Evolutionary conservation across 176 grass and related monocot species (phyloP).

Genomic region (Carex scoparia): DNA sequence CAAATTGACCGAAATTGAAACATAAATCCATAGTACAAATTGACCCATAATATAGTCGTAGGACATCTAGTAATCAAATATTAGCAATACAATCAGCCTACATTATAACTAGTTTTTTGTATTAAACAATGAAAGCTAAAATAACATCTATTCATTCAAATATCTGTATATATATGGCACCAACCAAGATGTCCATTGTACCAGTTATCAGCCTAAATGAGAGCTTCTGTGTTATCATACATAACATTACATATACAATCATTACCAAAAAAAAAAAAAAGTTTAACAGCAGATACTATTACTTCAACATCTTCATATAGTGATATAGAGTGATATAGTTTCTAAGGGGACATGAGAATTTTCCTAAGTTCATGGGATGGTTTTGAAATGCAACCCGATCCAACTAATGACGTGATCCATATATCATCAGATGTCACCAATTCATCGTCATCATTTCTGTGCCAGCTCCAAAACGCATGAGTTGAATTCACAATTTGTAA

Average conservation of each 20-base stretch:
- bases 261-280: neutral
- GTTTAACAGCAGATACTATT: neutral
- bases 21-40: too few species aligned
- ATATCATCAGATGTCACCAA: slow-evolving; percentile 63
- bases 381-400: slow-evolving; percentile 41
- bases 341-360: slow-evolving; percentile 66
- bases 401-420: slow-evolving; percentile 77
- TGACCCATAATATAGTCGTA: neutral
- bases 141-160: neutral
- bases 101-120: neutral
- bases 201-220: neutral
- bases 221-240: slow-evolving; percentile 2
- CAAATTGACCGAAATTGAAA: too few species aligned
- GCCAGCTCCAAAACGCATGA: slow-evolving; percentile 92
- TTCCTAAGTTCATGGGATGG: slow-evolving; percentile 38
- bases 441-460: slow-evolving; percentile 83
- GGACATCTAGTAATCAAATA: neutral
- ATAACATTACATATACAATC: neutral
- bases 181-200: neutral
- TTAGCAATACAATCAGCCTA: neutral
- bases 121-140: neutral
- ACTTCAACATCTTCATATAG: neutral
- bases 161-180: neutral
- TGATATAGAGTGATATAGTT: neutral
- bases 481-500: slow-evolving; percentile 67